These are phyloP conservation scores for Pterocarpus santalinus DNA, from an alignment of 306 rosid genomes.

Conservation along the genomic window DNA sequence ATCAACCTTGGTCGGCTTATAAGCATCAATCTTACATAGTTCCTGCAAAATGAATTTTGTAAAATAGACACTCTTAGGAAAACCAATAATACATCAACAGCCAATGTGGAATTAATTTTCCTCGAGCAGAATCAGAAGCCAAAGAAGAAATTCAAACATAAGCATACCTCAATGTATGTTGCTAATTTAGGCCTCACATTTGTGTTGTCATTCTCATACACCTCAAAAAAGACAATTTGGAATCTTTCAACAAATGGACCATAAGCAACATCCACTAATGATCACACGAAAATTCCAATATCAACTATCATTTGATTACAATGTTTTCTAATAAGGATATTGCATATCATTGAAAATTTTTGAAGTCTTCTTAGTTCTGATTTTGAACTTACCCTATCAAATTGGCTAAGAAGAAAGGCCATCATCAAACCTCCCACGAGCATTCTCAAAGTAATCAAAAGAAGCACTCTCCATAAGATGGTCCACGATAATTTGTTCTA, in stretches of 20 bases:
- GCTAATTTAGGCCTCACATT: conserved; percentile 71
- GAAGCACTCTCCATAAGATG: conserved; percentile 25
- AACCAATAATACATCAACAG: not conserved
- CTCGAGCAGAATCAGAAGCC: not conserved
- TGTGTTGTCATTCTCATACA: conserved; percentile 54
- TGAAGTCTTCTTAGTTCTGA: not conserved
- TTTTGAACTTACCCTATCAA: conserved; percentile 57
- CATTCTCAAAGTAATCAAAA: conserved; percentile 71
- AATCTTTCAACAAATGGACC: conserved; percentile 69
- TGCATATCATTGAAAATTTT: not conserved
- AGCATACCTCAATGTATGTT: conserved; percentile 65
- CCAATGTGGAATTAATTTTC: not conserved
- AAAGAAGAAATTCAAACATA: not conserved
- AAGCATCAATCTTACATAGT: conserved; percentile 66
- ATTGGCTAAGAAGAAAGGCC: conserved; percentile 71
- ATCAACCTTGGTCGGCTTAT: conserved; percentile 59
- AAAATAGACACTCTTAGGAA: not conserved
- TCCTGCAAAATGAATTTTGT: conserved; percentile 48
- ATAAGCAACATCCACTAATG: conserved; percentile 66
- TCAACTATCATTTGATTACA: not conserved
- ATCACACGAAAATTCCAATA: conserved; percentile 25
- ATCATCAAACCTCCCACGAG: conserved; percentile 59
- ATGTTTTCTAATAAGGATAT: not conserved
- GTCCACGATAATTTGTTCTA: no score
- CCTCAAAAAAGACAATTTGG: conserved; percentile 53